These are phyloP conservation scores for Aspergillus sp. DNA, from an alignment of 2,329 filamentous ascomycete species.

Conservation along the genomic window DNA sequence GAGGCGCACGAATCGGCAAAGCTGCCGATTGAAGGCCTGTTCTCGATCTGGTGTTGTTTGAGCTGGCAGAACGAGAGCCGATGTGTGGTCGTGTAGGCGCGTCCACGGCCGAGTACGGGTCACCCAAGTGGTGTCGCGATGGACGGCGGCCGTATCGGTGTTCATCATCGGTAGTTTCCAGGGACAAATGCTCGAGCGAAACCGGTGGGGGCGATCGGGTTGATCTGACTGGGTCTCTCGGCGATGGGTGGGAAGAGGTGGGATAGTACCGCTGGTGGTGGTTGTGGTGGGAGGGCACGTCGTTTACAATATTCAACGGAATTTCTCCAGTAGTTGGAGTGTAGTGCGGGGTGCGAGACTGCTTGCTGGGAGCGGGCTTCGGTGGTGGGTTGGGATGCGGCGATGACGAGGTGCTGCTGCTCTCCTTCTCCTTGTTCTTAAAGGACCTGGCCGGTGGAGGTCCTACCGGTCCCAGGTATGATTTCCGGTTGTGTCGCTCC, in stretches of 20 bases:
- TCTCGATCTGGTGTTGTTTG: conserved; percentile 28
- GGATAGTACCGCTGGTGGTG: conserved; percentile 15
- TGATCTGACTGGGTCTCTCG: conserved; percentile 13
- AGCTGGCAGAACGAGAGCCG: conserved; percentile 35
- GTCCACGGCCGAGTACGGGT: conserved; percentile 35
- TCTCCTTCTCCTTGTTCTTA: conserved; percentile 39
- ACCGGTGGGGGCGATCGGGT: conserved; percentile 30
- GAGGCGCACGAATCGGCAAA: conserved; percentile 61
- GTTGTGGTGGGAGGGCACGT: conserved; percentile 20
- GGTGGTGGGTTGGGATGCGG: conserved; percentile 33
- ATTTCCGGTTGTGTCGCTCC: conserved; percentile 92
- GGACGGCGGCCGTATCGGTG: conserved; percentile 22
- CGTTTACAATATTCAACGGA: conserved; percentile 49
- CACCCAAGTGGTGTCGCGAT: conserved; percentile 23
- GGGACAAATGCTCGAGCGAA: conserved; percentile 41
- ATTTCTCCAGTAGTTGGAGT: conserved; percentile 71
- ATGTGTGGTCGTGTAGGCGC: conserved; percentile 33
- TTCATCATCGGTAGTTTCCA: conserved; percentile 35
- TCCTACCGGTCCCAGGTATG: conserved; percentile 61
- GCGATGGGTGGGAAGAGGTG: conserved; percentile 16
- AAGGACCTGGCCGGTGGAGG: conserved; percentile 76
- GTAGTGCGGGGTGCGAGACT: conserved; percentile 13
- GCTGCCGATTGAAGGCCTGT: conserved; percentile 49
- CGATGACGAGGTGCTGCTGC: conserved; percentile 16
- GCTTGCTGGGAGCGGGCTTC: conserved; percentile 17